Percentiles rank a stretch among this genome's conserved stretches.
Evolutionary conservation across 352 stramenopile genomes (phyloP).

Genomic region (Phytophthora melonis): DNA sequence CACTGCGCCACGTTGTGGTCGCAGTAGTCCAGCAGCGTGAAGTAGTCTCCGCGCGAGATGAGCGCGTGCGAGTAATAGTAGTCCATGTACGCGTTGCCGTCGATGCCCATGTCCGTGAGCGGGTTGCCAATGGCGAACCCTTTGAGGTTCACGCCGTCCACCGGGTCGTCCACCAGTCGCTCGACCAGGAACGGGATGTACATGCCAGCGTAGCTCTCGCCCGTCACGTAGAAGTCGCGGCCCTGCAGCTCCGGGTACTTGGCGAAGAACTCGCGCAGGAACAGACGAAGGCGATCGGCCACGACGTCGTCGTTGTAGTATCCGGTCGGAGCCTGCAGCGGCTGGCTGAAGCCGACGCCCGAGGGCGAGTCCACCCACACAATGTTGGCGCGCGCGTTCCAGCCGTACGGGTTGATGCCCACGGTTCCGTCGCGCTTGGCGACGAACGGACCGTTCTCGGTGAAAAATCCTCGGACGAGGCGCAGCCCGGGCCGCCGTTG

Average conservation of each 20-base stretch:
- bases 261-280: conserved; percentile 80
- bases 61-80: conserved; percentile 86
- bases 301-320: conserved; percentile 79
- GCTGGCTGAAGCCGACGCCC: conserved; percentile 84
- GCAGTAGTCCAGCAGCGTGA: conserved; percentile 60
- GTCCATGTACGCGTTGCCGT: conserved; percentile 76
- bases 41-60: conserved; percentile 70
- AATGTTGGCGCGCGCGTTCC: conserved; percentile 90
- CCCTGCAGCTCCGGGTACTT: conserved; percentile 74
- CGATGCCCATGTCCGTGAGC: conserved; percentile 72
- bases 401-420: conserved; percentile 81
- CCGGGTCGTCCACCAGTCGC: conserved; percentile 60
- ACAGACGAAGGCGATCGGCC: conserved; percentile 58
- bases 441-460: conserved; percentile 78
- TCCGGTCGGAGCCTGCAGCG: conserved; percentile 46
- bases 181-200: conserved; percentile 89
- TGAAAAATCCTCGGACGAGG: conserved; percentile 88
- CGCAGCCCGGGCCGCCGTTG: conserved; percentile 92
- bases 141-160: conserved; percentile 59
- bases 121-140: conserved; percentile 83
- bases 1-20: conserved; percentile 63
- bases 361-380: conserved; percentile 92
- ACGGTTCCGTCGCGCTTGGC: conserved; percentile 60
- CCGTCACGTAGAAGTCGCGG: conserved; percentile 87
- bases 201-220: conserved; percentile 90